Conservation (phyloP, 768 basidiomycete genomes). For the Megacollybia marginata region DNA sequence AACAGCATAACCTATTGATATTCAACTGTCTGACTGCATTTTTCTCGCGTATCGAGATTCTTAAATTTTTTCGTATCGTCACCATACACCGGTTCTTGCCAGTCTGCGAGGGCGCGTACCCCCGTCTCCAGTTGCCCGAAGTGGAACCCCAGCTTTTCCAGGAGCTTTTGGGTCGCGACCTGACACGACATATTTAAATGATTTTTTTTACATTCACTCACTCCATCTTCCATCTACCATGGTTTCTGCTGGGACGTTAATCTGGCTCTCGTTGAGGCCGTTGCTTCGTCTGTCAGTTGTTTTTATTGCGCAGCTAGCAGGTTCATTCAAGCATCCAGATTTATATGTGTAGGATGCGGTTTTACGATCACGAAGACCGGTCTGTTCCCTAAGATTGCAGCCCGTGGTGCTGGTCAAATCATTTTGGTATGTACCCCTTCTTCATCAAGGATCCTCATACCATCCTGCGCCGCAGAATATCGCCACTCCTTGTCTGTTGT, state of each 20-base stretch:
- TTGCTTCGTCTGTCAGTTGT: constrained; percentile 34
- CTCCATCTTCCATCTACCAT: constrained; percentile 1
- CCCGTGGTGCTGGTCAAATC: constrained; percentile 39
- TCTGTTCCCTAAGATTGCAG: constrained; percentile 35
- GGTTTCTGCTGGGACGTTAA: constrained; percentile 25
- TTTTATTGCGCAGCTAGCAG: background rate
- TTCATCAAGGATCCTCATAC: background rate
- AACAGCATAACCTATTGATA: too few relatives aligned
- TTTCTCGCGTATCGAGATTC: too few relatives aligned
- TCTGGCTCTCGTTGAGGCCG: constrained; percentile 40
- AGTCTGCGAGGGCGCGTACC: too few relatives aligned
- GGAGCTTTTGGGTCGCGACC: too few relatives aligned
- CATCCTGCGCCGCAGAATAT: constrained; percentile 33
- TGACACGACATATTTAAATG: too few relatives aligned
- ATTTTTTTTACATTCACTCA: too few relatives aligned
- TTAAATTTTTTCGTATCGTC: too few relatives aligned
- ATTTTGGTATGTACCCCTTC: constrained; percentile 31
- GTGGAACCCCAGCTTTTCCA: too few relatives aligned
- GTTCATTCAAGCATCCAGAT: background rate
- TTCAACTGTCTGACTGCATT: too few relatives aligned
- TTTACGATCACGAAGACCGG: constrained; percentile 37
- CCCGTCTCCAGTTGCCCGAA: too few relatives aligned
- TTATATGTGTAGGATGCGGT: constrained; percentile 34
- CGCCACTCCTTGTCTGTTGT: constrained; percentile 55
- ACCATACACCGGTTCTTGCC: too few relatives aligned